Base-by-base conservation (phyloP, 78 protist genomes). In the Protostelium mycophagum region DNA sequence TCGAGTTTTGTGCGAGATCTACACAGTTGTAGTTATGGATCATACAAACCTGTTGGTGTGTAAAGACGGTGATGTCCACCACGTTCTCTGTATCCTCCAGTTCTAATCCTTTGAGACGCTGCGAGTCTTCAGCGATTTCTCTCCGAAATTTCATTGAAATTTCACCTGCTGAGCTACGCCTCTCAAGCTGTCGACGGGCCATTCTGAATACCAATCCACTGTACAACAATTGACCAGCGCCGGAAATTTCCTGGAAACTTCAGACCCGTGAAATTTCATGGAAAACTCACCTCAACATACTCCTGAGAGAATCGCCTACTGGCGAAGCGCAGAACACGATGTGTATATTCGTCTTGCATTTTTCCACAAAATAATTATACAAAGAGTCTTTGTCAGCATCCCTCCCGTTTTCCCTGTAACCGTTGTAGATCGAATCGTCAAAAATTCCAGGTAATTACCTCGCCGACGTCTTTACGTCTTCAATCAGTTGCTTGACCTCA, bases 111-210 rank as follows among this genome's bases (percentile, higher is more conserved):
- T 51, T 51, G 73, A 51, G 73, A 51, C 73, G 73, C 16, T 51
- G n/a, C n/a, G n/a, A n/a, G n/a, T n/a, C n/a, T n/a, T n/a, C n/a
- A n/a, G n/a, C n/a, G n/a, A n/a, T n/a, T n/a, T n/a, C n/a, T n/a
- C n/a, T n/a, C n/a, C n/a, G n/a, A n/a, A n/a, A n/a, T n/a, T n/a
- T n/a, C n/a, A n/a, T n/a, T n/a, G n/a, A n/a, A n/a, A n/a, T n/a
- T n/a, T n/a, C n/a, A n/a, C n/a, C n/a, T n/a, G 73, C 73, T 51
- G 73, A 25, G 97, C 98, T 28, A 98, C 98, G 35, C 94, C 97
- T 9, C 1, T n/a, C 29, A 98, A 90, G 31, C 98, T 98, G 38
- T 97, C 98, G 28, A 0, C 73, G 28, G 99, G 99, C 99, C 99
- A 98, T 39, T 89, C 94, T 1, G 89, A 38, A 95, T 94, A 97